These are phyloP conservation scores for Ascochyta rabiei DNA, from an alignment of 2,329 filamentous ascomycete genomes.

Conservation along the genomic window DNA sequence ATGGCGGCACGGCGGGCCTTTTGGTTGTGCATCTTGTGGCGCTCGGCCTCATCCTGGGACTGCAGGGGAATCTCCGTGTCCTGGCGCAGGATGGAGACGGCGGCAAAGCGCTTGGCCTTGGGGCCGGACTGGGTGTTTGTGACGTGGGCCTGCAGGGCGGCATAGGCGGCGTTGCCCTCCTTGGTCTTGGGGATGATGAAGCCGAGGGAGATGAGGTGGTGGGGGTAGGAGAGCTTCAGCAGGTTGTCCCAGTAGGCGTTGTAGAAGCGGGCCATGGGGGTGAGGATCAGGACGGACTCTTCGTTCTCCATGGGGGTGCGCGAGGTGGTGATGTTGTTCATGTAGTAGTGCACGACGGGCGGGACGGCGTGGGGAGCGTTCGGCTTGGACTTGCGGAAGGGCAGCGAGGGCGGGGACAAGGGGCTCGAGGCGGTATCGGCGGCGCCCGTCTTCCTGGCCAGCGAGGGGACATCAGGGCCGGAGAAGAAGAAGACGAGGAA, in stretches of 20 bases:
- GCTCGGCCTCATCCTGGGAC: slow-evolving; percentile 84
- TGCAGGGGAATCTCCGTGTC: slow-evolving; percentile 84
- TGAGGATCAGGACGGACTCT: slow-evolving; percentile 89
- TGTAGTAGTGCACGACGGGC: slow-evolving; percentile 88
- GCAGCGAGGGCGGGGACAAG: slow-evolving; percentile 75
- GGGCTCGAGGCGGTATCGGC: slow-evolving; percentile 68
- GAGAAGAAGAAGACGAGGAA: slow-evolving; percentile 66
- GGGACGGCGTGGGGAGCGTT: slow-evolving; percentile 68
- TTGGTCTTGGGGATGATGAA: slow-evolving; percentile 96
- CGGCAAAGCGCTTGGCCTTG: slow-evolving; percentile 83
- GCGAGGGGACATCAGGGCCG: slow-evolving; percentile 61
- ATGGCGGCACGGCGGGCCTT: slow-evolving; percentile 85
- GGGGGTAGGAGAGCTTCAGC: slow-evolving; percentile 81
- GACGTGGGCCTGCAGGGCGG: slow-evolving; percentile 82
- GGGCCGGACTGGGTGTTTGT: slow-evolving; percentile 83
- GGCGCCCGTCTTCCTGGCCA: slow-evolving; percentile 56
- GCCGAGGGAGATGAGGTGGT: slow-evolving; percentile 90
- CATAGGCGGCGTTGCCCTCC: slow-evolving; percentile 86
- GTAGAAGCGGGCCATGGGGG: slow-evolving; percentile 92
- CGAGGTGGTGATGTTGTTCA: slow-evolving; percentile 92
- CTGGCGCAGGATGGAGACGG: slow-evolving; percentile 91
- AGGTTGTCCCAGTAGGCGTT: slow-evolving; percentile 96
- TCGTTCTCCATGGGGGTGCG: slow-evolving; percentile 74
- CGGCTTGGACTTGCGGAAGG: slow-evolving; percentile 70
- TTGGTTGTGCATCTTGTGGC: slow-evolving; percentile 91